Evolutionary conservation across 2,329 filamentous ascomycete genomes (phyloP), one percentile per base, ranked within the genome.

Genomic region (Ophiosphaerella herpotricha): DNA sequence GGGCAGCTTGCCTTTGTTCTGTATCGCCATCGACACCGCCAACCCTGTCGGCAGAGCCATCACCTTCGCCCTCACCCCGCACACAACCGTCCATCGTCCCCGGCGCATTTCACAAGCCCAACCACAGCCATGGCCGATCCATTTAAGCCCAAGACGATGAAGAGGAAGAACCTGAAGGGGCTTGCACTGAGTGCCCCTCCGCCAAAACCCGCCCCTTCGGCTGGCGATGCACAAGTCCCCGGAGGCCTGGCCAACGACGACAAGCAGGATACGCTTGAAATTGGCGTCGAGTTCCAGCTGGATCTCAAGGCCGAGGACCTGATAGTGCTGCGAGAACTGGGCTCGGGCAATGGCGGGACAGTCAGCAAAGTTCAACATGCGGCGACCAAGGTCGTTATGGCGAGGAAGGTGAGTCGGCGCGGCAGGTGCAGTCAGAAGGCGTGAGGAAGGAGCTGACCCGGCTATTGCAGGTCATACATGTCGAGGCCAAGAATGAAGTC

Each of bases 141-240:
- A 46, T 85, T 87, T 75, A 82, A 85, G 72, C 79, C 82, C 49
- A 80, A 83, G 72, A 95, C 94, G 55, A 89, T 99, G 87, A 97
- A 97, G 86, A 88, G 93, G 82, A 97, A 97, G 85, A 99, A 99
- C 74, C 89, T 96, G 75, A 97, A 97, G 79, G 93, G 92, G 33
- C 87, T 99, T 43, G 92, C 91, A 61, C 81, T 99, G 70, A 92
- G 85, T 67, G 86, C 90, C 42, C 86, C 88, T 21, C 82, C 88
- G 39, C 87, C 90, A 36, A 90, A 91, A 58, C 68, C 80, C 55
- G 79, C 84, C 46, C 86, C 90, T 26, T 87, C 90, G 39, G 88
- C 91, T 65, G 87, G 85, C 52, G 89, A 88, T 68, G 72, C 80
- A 39, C 85, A 86, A 66, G 76, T 82, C 46, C 82, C 84, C 7